Conservation (phyloP, 73 alveolate species). For the Symbiodinium pilosum region DNA sequence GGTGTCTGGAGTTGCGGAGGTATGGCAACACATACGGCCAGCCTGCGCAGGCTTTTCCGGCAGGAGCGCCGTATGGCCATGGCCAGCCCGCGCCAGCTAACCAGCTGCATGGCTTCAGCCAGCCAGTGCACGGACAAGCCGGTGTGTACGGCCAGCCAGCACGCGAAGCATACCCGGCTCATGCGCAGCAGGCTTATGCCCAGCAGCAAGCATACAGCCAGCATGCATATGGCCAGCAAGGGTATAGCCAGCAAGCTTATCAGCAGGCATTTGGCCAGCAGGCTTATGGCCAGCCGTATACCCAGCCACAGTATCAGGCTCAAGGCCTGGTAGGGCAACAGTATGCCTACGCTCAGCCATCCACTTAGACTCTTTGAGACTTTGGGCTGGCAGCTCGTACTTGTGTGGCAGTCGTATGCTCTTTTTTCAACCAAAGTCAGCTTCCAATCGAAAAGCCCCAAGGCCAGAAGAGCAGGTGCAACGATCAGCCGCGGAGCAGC, state of each 20-base stretch:
- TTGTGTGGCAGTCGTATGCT: no score
- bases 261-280: slow-evolving; percentile 13
- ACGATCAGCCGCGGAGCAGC: background rate
- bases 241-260: slow-evolving; percentile 24
- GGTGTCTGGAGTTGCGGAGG: background rate
- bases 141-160: slow-evolving; percentile 1
- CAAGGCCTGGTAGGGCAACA: background rate
- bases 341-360: background rate
- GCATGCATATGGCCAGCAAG: background rate
- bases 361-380: background rate
- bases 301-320: slow-evolving; percentile 22
- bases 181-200: slow-evolving; percentile 10
- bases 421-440: no score
- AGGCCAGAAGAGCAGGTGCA: slow-evolving; percentile 20
- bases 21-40: slow-evolving; percentile 19
- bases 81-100: background rate
- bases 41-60: background rate
- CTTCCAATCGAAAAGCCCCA: background rate
- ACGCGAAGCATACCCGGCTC: background rate
- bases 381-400: no score
- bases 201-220: slow-evolving; percentile 28
- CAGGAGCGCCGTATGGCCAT: background rate
- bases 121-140: background rate
- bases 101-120: slow-evolving; percentile 32
- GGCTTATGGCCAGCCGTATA: slow-evolving; percentile 22